phyloP scores from a whole-genome alignment of 305 asterid genomes.

The Rubia occidens region DNA sequence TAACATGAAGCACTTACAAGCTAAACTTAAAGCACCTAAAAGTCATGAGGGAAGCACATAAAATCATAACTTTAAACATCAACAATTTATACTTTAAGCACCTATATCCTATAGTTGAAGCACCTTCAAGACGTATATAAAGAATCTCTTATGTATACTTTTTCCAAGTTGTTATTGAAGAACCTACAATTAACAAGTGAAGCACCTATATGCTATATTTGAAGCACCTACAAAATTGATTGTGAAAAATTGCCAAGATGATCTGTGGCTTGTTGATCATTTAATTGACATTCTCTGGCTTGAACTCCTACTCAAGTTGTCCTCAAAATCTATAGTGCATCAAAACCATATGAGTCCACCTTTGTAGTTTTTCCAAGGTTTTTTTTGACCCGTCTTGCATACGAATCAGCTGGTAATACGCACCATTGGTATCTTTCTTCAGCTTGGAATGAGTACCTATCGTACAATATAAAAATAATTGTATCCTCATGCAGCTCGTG shows the following conservation, averaged over 20 bases:
- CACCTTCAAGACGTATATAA: too few relatives aligned
- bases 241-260: constrained; percentile 46
- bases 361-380: background rate
- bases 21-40: too few relatives aligned
- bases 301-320: constrained; percentile 34
- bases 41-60: too few relatives aligned
- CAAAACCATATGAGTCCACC: constrained; percentile 13
- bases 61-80: too few relatives aligned
- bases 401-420: constrained; percentile 35
- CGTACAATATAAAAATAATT: constrained; percentile 2
- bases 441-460: constrained; percentile 61
- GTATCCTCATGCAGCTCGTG: background rate
- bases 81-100: too few relatives aligned
- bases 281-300: constrained; percentile 40
- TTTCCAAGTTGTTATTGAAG: too few relatives aligned
- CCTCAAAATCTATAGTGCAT: constrained; percentile 24
- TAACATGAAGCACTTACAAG: too few relatives aligned
- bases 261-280: constrained; percentile 49
- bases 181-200: too few relatives aligned
- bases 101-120: too few relatives aligned
- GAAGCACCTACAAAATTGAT: too few relatives aligned
- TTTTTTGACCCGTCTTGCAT: constrained; percentile 37
- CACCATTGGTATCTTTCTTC: constrained; percentile 35
- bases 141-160: too few relatives aligned
- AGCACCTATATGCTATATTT: too few relatives aligned